A percentile compares a stretch with the other conserved stretches of the same genome.
phyloP scores from a whole-genome alignment of 2,329 filamentous ascomycete genomes.

The Colletotrichum agaves region DNA sequence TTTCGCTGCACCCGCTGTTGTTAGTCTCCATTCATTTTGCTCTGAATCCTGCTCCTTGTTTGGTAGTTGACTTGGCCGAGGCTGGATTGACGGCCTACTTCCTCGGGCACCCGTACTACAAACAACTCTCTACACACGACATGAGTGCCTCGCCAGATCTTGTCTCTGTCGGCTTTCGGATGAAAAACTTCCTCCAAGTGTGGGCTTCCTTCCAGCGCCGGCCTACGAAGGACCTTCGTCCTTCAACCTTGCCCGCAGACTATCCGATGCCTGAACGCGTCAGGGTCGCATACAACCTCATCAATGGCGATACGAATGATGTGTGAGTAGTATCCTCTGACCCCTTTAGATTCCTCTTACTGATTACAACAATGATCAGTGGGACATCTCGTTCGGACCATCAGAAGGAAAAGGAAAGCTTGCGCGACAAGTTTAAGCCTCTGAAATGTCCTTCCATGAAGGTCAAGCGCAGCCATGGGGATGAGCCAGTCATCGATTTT shows the following conservation, averaged over 20 bases:
- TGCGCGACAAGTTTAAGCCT: neutral
- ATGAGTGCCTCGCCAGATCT: neutral
- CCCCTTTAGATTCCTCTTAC: neutral
- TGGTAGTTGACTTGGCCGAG: neutral
- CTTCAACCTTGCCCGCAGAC: neutral
- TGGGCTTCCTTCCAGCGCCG: constrained; percentile 8
- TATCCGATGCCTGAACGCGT: neutral
- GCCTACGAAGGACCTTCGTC: neutral
- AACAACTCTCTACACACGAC: neutral
- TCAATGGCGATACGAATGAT: neutral
- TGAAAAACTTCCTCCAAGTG: neutral
- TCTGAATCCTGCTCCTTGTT: neutral
- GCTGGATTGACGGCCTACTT: constrained; percentile 15
- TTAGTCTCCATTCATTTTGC: neutral
- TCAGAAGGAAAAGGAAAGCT: neutral
- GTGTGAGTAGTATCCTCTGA: neutral
- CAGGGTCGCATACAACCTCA: constrained; percentile 7
- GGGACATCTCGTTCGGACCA: neutral
- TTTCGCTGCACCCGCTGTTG: constrained; percentile 8
- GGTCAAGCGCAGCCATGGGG: neutral
- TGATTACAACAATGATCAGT: neutral
- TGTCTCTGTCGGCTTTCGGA: neutral
- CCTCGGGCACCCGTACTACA: constrained; percentile 4
- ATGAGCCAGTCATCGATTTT: neutral
- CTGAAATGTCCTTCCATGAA: neutral